Base-by-base conservation (phyloP, 2,329 filamentous ascomycete genomes). In the Cladophialophora bantiana region DNA sequence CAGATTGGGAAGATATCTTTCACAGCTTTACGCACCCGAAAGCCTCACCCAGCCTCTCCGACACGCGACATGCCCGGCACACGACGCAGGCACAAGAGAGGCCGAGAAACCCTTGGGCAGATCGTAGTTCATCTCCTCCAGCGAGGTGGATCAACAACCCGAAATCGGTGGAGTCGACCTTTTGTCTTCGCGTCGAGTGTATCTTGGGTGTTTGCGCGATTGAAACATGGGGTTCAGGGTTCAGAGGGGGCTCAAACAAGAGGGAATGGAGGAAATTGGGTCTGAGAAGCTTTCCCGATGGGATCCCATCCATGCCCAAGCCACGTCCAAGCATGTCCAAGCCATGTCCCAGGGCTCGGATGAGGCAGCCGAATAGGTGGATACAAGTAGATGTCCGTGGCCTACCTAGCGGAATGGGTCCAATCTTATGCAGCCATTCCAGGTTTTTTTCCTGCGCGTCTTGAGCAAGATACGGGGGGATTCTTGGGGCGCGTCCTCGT, bases 101-200 rank as follows among this genome's bases (percentile, higher is more conserved):
- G 45, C 12, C 45, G 18, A 50, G 18, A 4, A 50, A 26, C 20
- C 20, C 26, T 2, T 50, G 18, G 18, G 26, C 45, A 50, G 45
- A 50, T 50, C 45, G 45, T 12, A 50, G 45, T 50, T 26, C 45
- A 50, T 18, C 45, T 48, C 45, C 45, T 50, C 4, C 45, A 7
- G n/a, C 45, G 18, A 50, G 45, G 45, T 2, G 5, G 45, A 50
- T 50, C 45, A 20, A 7, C 45, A 50, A 3, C 26, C 45, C 45
- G 12, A 50, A 50, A 50, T 50, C 45, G 26, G 45, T 50, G 45
- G 45, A 20, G 45, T 50, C 26, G 45, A 18, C 45, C 45, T 50
- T 9, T 3, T 26, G 26, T 26, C 3, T 26, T 26, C 26, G 26
- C 26, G 26, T 26, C 26, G 26, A 26, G 26, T 26, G 26, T 26